phyloP scores from a whole-genome alignment of 129 eudicot species.

The sunflower (Helianthus annuus) region HanXRQr2.0-SUNRISE NC_035442.2:76117941-76118440 shows the following conservation, averaged over 20 bases:
- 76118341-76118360: no score
- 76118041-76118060: constrained; percentile 63
- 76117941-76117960: constrained; percentile 50
- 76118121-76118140: constrained; percentile 73
- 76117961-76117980: constrained; percentile 69
- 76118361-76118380: no score
- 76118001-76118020: constrained; percentile 69
- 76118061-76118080: constrained; percentile 86
- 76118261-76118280: constrained; percentile 66
- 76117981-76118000: constrained; percentile 93
- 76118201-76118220: constrained; percentile 97
- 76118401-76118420: no score
- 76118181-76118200: constrained; percentile 98
- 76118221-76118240: constrained; percentile 96
- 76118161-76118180: constrained; percentile 92
- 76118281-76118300: background rate
- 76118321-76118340: background rate
- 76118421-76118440: no score
- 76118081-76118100: constrained; percentile 69
- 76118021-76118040: constrained; percentile 85
- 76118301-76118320: background rate
- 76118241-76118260: constrained; percentile 99
- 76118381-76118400: no score
- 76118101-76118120: constrained; percentile 75
- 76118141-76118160: constrained; percentile 93